phyloP scores from a whole-genome alignment of 2,329 filamentous ascomycete species.

The Aspergillaceae sp. region DNA sequence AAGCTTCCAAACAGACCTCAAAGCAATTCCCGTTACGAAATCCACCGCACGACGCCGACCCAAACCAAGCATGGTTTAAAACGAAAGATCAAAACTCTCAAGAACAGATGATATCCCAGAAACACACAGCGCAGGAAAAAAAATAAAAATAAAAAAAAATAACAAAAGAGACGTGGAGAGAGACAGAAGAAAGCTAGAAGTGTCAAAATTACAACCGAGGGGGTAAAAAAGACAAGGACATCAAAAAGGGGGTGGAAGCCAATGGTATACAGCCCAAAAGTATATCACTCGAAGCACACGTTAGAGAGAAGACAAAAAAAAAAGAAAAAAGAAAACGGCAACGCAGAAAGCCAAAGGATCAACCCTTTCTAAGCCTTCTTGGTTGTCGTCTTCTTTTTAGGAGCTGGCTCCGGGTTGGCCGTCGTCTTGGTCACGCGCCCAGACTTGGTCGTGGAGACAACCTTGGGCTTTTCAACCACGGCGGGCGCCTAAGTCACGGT shows the following conservation, averaged over 20 bases:
- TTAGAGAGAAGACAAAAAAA: conserved; percentile 9
- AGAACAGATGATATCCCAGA: conserved; percentile 17
- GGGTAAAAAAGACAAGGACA: background rate
- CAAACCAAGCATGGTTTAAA: conserved; percentile 19
- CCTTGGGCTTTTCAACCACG: conserved; percentile 59
- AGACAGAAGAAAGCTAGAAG: no score
- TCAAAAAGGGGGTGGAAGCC: conserved; percentile 8
- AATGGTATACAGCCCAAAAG: conserved; percentile 20
- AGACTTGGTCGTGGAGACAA: conserved; percentile 74
- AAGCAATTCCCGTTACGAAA: conserved; percentile 22
- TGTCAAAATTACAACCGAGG: conserved; percentile 21
- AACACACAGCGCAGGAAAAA: conserved; percentile 11
- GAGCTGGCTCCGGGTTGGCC: conserved; percentile 34
- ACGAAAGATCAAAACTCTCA: conserved; percentile 6
- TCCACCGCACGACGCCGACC: conserved; percentile 31
- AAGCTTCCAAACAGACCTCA: background rate
- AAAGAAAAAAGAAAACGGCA: conserved; percentile 3
- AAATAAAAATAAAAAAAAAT: conserved; percentile 11
- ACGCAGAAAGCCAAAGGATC: background rate
- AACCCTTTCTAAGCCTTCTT: background rate
- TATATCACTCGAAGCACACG: conserved; percentile 8
- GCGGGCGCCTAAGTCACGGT: conserved; percentile 48
- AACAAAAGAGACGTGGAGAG: conserved; percentile 8
- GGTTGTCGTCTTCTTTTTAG: conserved; percentile 20
- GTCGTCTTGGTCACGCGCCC: conserved; percentile 69